Evolutionary conservation across 208 protist species (phyloP).

Genomic region (Sergeia podlipaevii): DNA sequence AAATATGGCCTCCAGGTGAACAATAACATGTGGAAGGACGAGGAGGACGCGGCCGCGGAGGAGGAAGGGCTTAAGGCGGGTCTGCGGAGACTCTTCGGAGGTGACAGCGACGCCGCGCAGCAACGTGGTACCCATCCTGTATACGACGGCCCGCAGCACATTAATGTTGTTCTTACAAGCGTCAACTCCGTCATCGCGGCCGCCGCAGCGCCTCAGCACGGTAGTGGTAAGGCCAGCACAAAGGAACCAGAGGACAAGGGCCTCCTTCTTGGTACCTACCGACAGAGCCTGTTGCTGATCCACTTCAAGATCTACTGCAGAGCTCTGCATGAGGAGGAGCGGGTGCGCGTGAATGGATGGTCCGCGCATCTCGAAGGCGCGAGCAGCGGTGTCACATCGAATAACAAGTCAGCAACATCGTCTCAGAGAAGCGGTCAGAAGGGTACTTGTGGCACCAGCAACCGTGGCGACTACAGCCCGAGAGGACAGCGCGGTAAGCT

Average conservation of each 20-base stretch:
- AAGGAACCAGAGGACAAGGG: background rate
- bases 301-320: conserved; percentile 80
- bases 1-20: conserved; percentile 3
- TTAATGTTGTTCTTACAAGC: conserved; percentile 26
- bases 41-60: background rate
- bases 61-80: background rate
- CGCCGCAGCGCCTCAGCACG: background rate
- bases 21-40: conserved; percentile 14
- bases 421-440: background rate
- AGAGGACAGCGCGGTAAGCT: background rate
- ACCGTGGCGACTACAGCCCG: background rate
- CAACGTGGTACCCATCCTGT: conserved; percentile 10
- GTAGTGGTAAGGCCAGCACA: background rate
- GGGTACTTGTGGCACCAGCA: background rate
- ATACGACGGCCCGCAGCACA: conserved; percentile 31
- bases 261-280: conserved; percentile 63
- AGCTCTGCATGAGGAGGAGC: conserved; percentile 67
- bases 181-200: background rate
- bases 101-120: background rate
- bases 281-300: conserved; percentile 71
- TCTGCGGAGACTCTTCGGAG: background rate
- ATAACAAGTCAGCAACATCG: background rate
- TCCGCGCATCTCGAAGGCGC: conserved; percentile 11
- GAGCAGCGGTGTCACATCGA: background rate
- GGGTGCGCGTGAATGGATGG: conserved; percentile 13